Percentiles rank a stretch among this genome's conserved stretches.
phyloP scores from a whole-genome alignment of 1,284 basidiomycete species.

The Fomitopsis betulina region DNA sequence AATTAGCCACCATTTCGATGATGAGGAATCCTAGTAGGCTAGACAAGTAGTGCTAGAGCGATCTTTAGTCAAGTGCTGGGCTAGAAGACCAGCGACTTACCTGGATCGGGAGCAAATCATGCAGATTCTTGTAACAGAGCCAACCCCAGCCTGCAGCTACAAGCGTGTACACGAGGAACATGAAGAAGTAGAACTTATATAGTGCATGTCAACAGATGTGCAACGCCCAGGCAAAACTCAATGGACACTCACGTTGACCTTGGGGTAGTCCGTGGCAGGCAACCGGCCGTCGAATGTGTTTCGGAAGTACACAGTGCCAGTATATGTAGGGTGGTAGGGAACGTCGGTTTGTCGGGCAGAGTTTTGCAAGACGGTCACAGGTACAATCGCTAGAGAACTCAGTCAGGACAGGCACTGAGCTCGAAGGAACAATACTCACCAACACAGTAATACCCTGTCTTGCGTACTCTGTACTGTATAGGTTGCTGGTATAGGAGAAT shows the following conservation, averaged over 20 bases:
- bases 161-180: slow-evolving; percentile 75
- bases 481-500: slow-evolving; percentile 53
- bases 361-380: slow-evolving; percentile 62
- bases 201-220: background rate
- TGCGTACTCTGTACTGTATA: slow-evolving; percentile 78
- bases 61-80: background rate
- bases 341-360: slow-evolving; percentile 39
- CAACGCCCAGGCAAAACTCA: slow-evolving; percentile 1
- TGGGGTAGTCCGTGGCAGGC: slow-evolving; percentile 95
- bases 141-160: slow-evolving; percentile 79
- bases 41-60: slow-evolving; percentile 85
- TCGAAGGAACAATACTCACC: slow-evolving; percentile 46
- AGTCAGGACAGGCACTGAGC: slow-evolving; percentile 1
- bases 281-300: slow-evolving; percentile 90
- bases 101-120: slow-evolving; percentile 85
- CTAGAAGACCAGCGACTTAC: slow-evolving; percentile 31
- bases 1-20: slow-evolving; percentile 91
- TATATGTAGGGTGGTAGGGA: slow-evolving; percentile 75
- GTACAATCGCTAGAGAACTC: slow-evolving; percentile 65
- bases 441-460: slow-evolving; percentile 94
- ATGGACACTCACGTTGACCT: slow-evolving; percentile 73
- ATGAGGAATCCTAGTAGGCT: slow-evolving; percentile 85
- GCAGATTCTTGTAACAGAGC: slow-evolving; percentile 78
- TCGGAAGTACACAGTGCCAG: slow-evolving; percentile 79
- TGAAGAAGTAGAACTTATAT: slow-evolving; percentile 79